These are phyloP conservation scores for Carpinus fangiana DNA, from an alignment of 306 rosid species.

Conservation along the genomic window DNA sequence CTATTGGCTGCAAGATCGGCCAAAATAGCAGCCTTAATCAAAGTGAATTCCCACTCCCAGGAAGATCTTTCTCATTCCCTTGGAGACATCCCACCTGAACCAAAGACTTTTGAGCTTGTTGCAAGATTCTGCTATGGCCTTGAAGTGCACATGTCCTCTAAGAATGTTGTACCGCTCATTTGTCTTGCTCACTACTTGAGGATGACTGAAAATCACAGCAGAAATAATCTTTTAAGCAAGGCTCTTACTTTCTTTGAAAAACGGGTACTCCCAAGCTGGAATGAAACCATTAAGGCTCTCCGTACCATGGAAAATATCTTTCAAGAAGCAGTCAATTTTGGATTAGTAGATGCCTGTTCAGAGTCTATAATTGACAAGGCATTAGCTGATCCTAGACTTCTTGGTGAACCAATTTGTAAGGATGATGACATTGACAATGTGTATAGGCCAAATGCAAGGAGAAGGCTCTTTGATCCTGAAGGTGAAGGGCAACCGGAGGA, in stretches of 20 bases:
- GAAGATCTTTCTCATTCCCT: conserved; percentile 36
- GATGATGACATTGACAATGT: neutral
- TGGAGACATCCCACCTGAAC: conserved; percentile 33
- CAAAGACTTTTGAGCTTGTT: conserved; percentile 41
- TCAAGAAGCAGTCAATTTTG: conserved; percentile 38
- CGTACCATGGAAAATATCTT: conserved; percentile 35
- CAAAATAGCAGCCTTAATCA: conserved; percentile 32
- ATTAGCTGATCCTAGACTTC: conserved; percentile 35
- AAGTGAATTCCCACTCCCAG: conserved; percentile 19
- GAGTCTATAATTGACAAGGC: conserved; percentile 44
- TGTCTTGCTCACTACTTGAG: conserved; percentile 43
- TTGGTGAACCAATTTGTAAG: conserved; percentile 37
- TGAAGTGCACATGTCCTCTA: conserved; percentile 33
- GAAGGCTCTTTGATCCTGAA: conserved; percentile 46
- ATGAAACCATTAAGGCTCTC: conserved; percentile 47
- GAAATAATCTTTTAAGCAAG: conserved; percentile 38
- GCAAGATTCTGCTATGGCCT: conserved; percentile 50
- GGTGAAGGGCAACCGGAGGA: conserved; percentile 42
- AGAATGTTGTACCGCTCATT: conserved; percentile 45
- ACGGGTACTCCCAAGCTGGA: conserved; percentile 52
- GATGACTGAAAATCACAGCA: conserved; percentile 50
- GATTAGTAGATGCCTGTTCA: conserved; percentile 42
- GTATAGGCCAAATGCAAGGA: conserved; percentile 34
- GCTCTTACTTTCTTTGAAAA: conserved; percentile 34
- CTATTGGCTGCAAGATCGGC: conserved; percentile 48